Evolutionary conservation across 1,284 basidiomycete species (phyloP), one percentile per base, ranked within the genome.

Genomic region (Malassezia cuniculi): DNA sequence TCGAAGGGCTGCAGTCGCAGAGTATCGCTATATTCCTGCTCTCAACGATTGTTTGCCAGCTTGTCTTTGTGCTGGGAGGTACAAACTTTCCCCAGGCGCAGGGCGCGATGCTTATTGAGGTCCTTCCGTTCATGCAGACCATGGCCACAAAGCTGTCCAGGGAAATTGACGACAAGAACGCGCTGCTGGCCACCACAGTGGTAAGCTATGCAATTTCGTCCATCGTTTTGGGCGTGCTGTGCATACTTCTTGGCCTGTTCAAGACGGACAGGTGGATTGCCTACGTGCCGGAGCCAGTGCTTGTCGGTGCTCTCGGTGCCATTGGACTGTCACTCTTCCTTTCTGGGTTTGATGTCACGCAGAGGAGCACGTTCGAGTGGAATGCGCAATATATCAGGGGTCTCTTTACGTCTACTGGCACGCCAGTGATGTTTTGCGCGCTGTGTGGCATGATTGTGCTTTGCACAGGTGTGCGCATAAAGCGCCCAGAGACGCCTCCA

Each of bases 321-420:
- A 39, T 39, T 27, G 31, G 30, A 4, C 31, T 39, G 4, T 32
- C 31, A 10, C 31, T 39, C 6, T 33, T 39, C 21, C 19, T 32
- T 11, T 33, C 30, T 6, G 31, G 38, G 7, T 32, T 33, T n/a
- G 38, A 39, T 8, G 31, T 33, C 9, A 31, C 38, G 14, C 30
- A 39, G 38, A 28, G 36, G 11, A 31, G 29, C 4, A 25, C 36
- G 30, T 38, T 38, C 12, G 28, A 31, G 14, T 38, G 36, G 36
- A 20, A 19, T 6, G 20, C 14, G 8, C 15, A 26, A 5, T 38
- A 38, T 14, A 6, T 38, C 12, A 17, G 29, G 14, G 14, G 15
- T n/a, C 20, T 38, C 12, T 38, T 38, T 21, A 38, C 36, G 11
- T 17, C 20, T 7, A 16, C 15, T 6, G 18, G 24, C 10, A 31